Evolutionary conservation across 148 eudicot species (phyloP), one percentile per base, ranked within the genome.

Genomic region (Talinum fruticosum): DNA sequence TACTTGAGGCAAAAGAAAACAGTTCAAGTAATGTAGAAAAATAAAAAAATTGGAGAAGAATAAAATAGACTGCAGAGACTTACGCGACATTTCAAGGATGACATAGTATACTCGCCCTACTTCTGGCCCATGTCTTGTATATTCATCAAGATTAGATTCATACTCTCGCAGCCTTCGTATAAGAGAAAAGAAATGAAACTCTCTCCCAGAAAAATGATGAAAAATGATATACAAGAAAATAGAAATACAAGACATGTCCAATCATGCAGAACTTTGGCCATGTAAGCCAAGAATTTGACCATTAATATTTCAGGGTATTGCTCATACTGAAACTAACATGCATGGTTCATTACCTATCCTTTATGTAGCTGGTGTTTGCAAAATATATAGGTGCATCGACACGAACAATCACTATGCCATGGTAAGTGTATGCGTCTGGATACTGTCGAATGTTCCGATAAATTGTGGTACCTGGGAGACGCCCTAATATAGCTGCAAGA

Each of bases 351-450:
- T 41, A 89, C 99, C 98, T 91, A 81, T 96, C 99, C 80, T 96
- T 96, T 72, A 96, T 93, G 84, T 89, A 93, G 77, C 97, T 96
- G 72, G 79, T 96, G 83, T 96, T 96, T 49, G 99, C 99, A 90
- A 96, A 96, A 81, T 96, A 96, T 26, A 96, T 93, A 15, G 99
- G 99, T 14, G 99, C 95, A 90, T 96, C 98, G 76, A 96, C 84
- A 30, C 99, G 93, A 81, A 96, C 98, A 83, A 93, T 82, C 72
- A 96, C 99, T 59, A 96, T 88, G 32, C 99, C 99, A 57, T 88
- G 87, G 86, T 96, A 91, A 26, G 91, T 89, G 83, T 91, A 91
- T 77, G 95, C 97, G 85, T 96, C 99, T 26, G 99, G 97, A 82
- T 96, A 96, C 79, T 96, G 99, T 82, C 86, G 79, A 78, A 80